These are phyloP conservation scores for Coriaria nepalensis DNA, from an alignment of 306 rosid genomes.

Conservation along the genomic window DNA sequence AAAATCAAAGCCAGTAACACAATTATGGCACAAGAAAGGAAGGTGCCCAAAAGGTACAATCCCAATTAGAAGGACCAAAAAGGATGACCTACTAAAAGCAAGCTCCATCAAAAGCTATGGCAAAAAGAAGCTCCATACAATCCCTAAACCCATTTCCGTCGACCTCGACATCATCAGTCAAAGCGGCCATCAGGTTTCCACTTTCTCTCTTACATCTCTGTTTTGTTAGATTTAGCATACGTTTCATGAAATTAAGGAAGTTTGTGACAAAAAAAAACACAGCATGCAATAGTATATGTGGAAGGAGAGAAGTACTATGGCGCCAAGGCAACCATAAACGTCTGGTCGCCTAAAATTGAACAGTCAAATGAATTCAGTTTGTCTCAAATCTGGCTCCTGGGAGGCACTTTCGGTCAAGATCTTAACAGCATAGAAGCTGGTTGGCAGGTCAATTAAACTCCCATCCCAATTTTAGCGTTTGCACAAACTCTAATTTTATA, in stretches of 20 bases:
- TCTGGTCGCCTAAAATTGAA: constrained; percentile 83
- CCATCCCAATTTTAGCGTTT: background rate
- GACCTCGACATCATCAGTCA: constrained; percentile 69
- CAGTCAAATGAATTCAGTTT: constrained; percentile 81
- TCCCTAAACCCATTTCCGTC: constrained; percentile 70
- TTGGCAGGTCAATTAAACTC: constrained; percentile 52
- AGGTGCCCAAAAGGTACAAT: constrained; percentile 65
- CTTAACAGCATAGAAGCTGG: constrained; percentile 97
- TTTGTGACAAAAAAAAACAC: too few relatives aligned
- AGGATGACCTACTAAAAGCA: constrained; percentile 68
- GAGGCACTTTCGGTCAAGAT: constrained; percentile 89
- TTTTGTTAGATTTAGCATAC: background rate
- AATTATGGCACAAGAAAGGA: constrained; percentile 73
- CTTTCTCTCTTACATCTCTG: background rate
- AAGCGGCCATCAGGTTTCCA: constrained; percentile 78
- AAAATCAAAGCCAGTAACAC: constrained; percentile 32
- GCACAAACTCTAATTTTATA: background rate
- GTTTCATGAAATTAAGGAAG: constrained; percentile 1
- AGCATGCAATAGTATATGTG: constrained; percentile 90
- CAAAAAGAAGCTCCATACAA: constrained; percentile 61
- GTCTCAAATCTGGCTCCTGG: constrained; percentile 85
- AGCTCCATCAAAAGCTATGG: constrained; percentile 71
- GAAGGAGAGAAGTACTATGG: constrained; percentile 82
- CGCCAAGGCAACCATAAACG: constrained; percentile 84
- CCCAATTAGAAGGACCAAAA: constrained; percentile 65